These are phyloP conservation scores for Penicillium sp. DNA, from an alignment of 2,329 filamentous ascomycete species.

Conservation along the genomic window DNA sequence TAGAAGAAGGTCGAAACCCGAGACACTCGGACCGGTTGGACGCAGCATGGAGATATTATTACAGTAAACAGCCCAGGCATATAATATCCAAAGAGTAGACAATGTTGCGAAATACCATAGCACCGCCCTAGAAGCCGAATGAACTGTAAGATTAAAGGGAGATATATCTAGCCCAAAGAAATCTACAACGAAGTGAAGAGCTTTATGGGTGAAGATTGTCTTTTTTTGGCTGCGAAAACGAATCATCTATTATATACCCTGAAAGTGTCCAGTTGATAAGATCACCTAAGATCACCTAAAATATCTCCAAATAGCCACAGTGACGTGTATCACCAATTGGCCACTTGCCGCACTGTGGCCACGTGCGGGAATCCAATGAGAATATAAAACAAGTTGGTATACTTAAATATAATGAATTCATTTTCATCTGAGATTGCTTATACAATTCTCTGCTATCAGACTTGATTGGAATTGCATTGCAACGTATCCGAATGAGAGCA, in stretches of 20 bases:
- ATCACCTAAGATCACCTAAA: no score
- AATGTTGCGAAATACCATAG: background rate
- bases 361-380: background rate
- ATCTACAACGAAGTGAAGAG: background rate
- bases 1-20: background rate
- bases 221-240: background rate
- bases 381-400: background rate
- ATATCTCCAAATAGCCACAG: background rate
- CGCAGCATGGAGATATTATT: background rate
- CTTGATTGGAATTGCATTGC: background rate
- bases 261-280: background rate
- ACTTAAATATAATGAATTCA: background rate
- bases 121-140: background rate
- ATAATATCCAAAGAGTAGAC: background rate
- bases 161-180: background rate
- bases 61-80: background rate
- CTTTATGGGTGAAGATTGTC: background rate
- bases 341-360: background rate
- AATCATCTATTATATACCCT: background rate
- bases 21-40: background rate
- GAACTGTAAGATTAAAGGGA: background rate
- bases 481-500: background rate
- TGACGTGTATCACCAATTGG: constrained; percentile 5
- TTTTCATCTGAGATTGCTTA: background rate
- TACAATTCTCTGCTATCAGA: background rate